phyloP scores from a whole-genome alignment of 257 asterid genomes.

The Fraxinus americana region DNA sequence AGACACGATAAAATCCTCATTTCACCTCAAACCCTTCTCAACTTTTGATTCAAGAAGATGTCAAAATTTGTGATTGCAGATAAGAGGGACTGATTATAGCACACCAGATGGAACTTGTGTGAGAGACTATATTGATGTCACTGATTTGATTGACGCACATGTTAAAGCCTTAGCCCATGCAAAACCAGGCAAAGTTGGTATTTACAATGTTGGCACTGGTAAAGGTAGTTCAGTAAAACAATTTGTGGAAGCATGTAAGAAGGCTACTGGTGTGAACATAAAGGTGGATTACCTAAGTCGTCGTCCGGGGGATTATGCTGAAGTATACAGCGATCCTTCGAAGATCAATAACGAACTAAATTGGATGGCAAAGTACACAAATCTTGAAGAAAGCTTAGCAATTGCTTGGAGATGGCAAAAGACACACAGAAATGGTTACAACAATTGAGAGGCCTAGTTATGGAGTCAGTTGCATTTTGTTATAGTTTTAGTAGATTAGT shows the following conservation, averaged over 20 bases:
- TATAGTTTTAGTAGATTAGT: not conserved
- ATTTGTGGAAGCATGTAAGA: constrained; percentile 89
- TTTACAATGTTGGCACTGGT: constrained; percentile 91
- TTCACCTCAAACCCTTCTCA: no score
- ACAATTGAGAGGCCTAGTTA: constrained; percentile 18
- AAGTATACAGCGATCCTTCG: constrained; percentile 84
- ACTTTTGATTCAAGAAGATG: not conserved
- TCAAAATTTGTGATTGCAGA: constrained; percentile 38
- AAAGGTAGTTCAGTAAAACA: constrained; percentile 90
- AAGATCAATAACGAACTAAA: constrained; percentile 64
- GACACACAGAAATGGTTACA: constrained; percentile 71
- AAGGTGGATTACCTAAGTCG: constrained; percentile 71
- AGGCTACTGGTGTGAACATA: constrained; percentile 77
- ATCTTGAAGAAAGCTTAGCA: constrained; percentile 71
- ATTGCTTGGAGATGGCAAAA: constrained; percentile 96
- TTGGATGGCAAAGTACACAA: constrained; percentile 71
- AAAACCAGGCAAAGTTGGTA: constrained; percentile 62
- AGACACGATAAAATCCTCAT: no score
- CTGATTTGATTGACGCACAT: constrained; percentile 84
- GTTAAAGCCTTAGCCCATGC: constrained; percentile 84
- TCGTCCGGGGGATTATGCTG: constrained; percentile 86
- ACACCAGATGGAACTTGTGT: constrained; percentile 90
- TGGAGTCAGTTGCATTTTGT: not conserved
- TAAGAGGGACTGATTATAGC: constrained; percentile 76
- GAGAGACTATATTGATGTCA: constrained; percentile 88